phyloP scores from a whole-genome alignment of 2,329 filamentous ascomycete species.

The Aureobasidium mangrovei region DNA sequence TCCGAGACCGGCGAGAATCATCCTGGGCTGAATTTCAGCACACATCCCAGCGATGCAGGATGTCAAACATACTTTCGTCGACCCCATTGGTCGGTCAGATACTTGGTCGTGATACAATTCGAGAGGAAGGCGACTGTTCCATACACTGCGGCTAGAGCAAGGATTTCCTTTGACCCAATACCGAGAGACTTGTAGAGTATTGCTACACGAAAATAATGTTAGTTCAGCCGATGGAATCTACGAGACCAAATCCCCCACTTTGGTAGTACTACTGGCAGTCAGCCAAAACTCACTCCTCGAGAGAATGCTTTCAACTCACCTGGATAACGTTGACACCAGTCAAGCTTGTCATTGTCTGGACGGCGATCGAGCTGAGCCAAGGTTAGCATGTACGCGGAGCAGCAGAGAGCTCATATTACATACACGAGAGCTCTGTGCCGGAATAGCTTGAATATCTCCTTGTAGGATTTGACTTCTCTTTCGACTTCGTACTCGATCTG shows the following conservation, averaged over 20 bases:
- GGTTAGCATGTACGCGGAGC: background rate
- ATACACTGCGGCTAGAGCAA: constrained; percentile 47
- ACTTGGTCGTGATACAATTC: constrained; percentile 45
- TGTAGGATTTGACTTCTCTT: constrained; percentile 44
- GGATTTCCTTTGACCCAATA: constrained; percentile 41
- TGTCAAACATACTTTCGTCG: constrained; percentile 36
- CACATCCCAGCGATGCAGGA: background rate
- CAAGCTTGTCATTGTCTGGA: constrained; percentile 49
- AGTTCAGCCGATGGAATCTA: background rate
- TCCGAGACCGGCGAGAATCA: constrained; percentile 46
- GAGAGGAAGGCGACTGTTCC: constrained; percentile 45
- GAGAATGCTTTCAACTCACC: constrained; percentile 16
- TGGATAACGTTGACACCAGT: constrained; percentile 52
- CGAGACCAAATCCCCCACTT: background rate
- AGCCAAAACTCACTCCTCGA: background rate
- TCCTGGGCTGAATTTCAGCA: constrained; percentile 20
- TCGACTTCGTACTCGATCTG: constrained; percentile 47
- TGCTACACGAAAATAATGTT: constrained; percentile 27
- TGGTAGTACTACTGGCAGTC: constrained; percentile 11
- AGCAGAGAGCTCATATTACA: background rate
- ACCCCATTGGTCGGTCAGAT: constrained; percentile 50
- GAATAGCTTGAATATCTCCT: constrained; percentile 45
- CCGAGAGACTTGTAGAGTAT: constrained; percentile 48
- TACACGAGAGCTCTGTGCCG: constrained; percentile 42
- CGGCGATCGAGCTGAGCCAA: constrained; percentile 36